These are phyloP conservation scores for Clarireedia sp. DNA, from an alignment of 2,329 filamentous ascomycete genomes.

Conservation along the genomic window DNA sequence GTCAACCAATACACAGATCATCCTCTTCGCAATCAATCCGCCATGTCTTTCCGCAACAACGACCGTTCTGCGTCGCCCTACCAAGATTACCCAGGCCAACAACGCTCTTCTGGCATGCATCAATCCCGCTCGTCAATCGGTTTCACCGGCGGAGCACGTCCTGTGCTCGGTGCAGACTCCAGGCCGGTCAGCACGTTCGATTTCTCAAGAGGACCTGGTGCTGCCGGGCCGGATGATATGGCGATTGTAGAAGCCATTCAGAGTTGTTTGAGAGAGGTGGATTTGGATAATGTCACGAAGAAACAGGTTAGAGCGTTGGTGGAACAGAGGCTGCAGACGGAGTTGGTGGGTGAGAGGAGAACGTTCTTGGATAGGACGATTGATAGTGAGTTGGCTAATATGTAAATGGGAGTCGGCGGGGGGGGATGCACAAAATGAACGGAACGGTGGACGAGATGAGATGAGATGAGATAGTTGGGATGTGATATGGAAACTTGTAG, in stretches of 20 bases:
- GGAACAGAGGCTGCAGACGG: constrained; percentile 86
- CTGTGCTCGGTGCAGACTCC: constrained; percentile 33
- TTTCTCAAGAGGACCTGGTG: constrained; percentile 48
- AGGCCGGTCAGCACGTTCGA: constrained; percentile 50
- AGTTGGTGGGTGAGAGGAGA: constrained; percentile 76
- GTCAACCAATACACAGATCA: constrained; percentile 41
- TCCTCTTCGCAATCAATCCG: constrained; percentile 55
- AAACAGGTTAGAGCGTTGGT: constrained; percentile 90
- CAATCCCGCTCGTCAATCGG: constrained; percentile 32
- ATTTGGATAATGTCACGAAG: constrained; percentile 96
- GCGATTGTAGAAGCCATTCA: constrained; percentile 81
- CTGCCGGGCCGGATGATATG: constrained; percentile 63
- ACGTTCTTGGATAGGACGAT: constrained; percentile 90
- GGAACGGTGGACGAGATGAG: too few species aligned
- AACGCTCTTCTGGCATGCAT: constrained; percentile 32
- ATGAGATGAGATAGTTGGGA: too few species aligned
- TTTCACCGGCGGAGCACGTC: constrained; percentile 39
- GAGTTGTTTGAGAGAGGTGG: constrained; percentile 74
- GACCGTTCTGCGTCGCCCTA: constrained; percentile 48
- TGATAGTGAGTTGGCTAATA: constrained; percentile 85
- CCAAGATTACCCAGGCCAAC: constrained; percentile 41
- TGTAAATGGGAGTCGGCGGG: constrained; percentile 46
- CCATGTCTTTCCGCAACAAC: constrained; percentile 52
- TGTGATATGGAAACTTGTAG: too few species aligned
- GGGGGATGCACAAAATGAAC: not conserved